phyloP scores from a whole-genome alignment of 768 basidiomycete species.

The Cystofilobasidium macerans region DNA sequence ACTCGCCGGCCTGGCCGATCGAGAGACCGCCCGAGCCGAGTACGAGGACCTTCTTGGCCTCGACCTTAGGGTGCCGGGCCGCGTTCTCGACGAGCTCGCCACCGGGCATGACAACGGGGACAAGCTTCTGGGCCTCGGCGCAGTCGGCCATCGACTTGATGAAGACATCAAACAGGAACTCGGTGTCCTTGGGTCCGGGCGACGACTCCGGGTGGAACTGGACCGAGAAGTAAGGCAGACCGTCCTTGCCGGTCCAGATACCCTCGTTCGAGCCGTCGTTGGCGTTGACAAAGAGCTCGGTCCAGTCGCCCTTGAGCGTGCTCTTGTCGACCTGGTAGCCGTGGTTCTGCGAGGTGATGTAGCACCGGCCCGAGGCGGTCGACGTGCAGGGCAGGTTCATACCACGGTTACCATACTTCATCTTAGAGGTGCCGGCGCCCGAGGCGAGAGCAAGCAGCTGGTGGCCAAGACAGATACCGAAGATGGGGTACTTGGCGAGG shows the following conservation, averaged over 20 bases:
- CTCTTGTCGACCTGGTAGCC: conserved; percentile 84
- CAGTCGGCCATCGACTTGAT: conserved; percentile 74
- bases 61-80: conserved; percentile 44
- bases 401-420: conserved; percentile 99
- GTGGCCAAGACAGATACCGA: conserved; percentile 97
- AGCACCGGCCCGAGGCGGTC: conserved; percentile 84
- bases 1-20: conserved; percentile 98
- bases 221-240: conserved; percentile 91
- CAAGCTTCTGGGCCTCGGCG: conserved; percentile 39
- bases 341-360: conserved; percentile 98
- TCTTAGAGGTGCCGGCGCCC: conserved; percentile 88
- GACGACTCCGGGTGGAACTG: conserved; percentile 98
- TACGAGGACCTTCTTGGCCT: conserved; percentile 87
- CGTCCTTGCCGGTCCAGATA: conserved; percentile 67
- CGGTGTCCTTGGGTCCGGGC: conserved; percentile 93
- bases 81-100: conserved; percentile 67
- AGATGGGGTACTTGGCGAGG: conserved; percentile 56
- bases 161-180: conserved; percentile 98
- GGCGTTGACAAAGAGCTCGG: conserved; percentile 87
- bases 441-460: conserved; percentile 91
- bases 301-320: conserved; percentile 74
- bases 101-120: conserved; percentile 43
- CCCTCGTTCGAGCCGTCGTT: conserved; percentile 98
- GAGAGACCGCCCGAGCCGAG: conserved; percentile 95
- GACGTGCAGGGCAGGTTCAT: conserved; percentile 98